Evolutionary conservation across 768 basidiomycete species (phyloP), one percentile per base, ranked within the genome.

Genomic region (Xerocomus brunneocitrinus): DNA sequence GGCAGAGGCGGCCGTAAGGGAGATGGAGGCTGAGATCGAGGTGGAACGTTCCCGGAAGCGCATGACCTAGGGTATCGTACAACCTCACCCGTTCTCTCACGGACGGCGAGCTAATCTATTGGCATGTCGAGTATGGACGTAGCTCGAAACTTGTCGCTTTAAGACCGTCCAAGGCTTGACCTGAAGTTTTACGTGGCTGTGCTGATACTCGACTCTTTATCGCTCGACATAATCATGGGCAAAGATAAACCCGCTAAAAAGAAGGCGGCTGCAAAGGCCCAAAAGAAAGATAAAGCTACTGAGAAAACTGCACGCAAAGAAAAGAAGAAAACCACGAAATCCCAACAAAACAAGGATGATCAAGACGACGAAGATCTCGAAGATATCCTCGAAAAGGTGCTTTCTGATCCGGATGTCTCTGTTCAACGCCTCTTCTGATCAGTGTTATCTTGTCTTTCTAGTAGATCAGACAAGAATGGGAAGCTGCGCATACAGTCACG

Each of bases 391-490:
- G 91, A 90, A 62, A 81, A 82, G 78, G 90, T 90, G 57, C 60
- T 48, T 42, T 48, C 13, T 54, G 39, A 45, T 46, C 8, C 25
- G 27, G 19, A 19, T 19, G 19, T 19, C 19, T 19, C 19, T 47
- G 14, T 39, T 14, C 24, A 9, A 22, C 28, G 9, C 5, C 22
- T 5, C 30, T 10, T 34, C 47, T 47, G 47, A 61, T 47, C 55
- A 34, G 3, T 28, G 3, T 31, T 14, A 13, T 24, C 43, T 58
- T 14, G 13, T 40, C 34, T 55, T 43, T 62, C 60, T 58, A 80
- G 77, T 84, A 89, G 85, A 84, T 89, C 70, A 79, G 83, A 63
- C 77, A 80, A 66, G 88, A 93, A 67, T 92, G 89, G 89, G 90
- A 93, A 62, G 79, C 79, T 31, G 79, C 84, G 12, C 87, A 92